Conservation (phyloP, 2,329 filamentous ascomycete species). For the Akanthomyces dipterigenus region DNA sequence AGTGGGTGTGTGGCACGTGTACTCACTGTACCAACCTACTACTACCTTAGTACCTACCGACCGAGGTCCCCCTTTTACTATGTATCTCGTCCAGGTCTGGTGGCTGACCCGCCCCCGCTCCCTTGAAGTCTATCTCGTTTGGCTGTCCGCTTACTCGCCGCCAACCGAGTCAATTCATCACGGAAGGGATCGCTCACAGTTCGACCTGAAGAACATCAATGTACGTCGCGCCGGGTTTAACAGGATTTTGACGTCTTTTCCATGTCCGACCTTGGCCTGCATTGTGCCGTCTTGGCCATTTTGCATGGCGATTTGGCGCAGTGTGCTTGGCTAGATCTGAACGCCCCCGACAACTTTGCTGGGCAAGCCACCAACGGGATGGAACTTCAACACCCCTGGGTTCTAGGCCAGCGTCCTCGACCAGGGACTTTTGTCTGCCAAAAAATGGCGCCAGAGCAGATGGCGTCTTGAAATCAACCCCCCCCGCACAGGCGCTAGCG, state of each 20-base stretch:
- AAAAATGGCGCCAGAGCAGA: neutral
- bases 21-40: no score
- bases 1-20: no score
- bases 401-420: neutral
- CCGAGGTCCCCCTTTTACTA: no score
- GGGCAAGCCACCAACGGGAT: slow-evolving; percentile 5
- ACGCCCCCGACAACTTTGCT: neutral
- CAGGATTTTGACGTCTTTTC: neutral
- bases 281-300: slow-evolving; percentile 7
- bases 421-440: slow-evolving; percentile 1
- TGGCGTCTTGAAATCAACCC: neutral
- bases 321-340: slow-evolving; percentile 9
- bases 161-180: neutral
- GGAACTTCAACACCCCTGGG: no score
- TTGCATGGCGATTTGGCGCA: slow-evolving; percentile 10
- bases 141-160: neutral
- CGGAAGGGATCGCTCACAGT: neutral
- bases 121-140: neutral
- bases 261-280: neutral
- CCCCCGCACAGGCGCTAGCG: neutral
- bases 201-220: no score
- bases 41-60: no score
- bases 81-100: neutral
- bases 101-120: neutral
- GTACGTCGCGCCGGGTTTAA: neutral